Evolutionary conservation across 2,329 filamentous ascomycete species (phyloP), one percentile per base, ranked within the genome.

Genomic region (Xylaria sp.): DNA sequence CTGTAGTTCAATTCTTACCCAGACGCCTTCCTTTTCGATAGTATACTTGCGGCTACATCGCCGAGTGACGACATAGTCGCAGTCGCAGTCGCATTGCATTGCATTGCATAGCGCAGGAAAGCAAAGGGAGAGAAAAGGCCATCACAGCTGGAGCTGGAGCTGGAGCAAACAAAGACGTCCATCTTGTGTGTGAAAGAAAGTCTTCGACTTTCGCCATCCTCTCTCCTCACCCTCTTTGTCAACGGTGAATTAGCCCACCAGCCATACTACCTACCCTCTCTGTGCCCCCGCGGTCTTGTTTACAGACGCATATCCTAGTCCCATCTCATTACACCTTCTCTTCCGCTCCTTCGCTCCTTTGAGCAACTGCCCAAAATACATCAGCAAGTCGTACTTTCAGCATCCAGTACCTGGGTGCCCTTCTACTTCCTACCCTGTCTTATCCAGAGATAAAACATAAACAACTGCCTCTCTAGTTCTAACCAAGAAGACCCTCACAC

Each of bases 21-120:
- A 34, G 31, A 41, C 46, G 44, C 12, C 37, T 23, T 51, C 55
- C 58, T 18, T 15, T 37, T 6, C 34, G 5, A 58, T 20, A 59
- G 13, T 7, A 55, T 60, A 20, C 50, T 39, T 65, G 52, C 63
- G 25, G 55, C 64, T 71, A 28, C 65, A 54, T 69, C 59, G 65
- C 65, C 63, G 39, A 70, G 70, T 72, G 70, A 72, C 70, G 65
- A 72, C 68, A 72, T 70, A 69, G 63, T 69, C 48, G 61, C 54
- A 57, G 44, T 69, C 52, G 61, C 54, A 57, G 34, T 60, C 23
- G 23, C 61, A 52, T 54, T 31, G 55, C 55, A 63, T 57, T 25
- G 23, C 59, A 56, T 39, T 52, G 18, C 4, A 56, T 56, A 51
- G 39, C 39, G 10, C 20, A 15, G 13, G 25, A 59, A 54, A 46